A percentile compares a stretch with the other conserved stretches of the same genome.
phyloP scores from a whole-genome alignment of 768 basidiomycete genomes.

The Leccinum broughii region DNA sequence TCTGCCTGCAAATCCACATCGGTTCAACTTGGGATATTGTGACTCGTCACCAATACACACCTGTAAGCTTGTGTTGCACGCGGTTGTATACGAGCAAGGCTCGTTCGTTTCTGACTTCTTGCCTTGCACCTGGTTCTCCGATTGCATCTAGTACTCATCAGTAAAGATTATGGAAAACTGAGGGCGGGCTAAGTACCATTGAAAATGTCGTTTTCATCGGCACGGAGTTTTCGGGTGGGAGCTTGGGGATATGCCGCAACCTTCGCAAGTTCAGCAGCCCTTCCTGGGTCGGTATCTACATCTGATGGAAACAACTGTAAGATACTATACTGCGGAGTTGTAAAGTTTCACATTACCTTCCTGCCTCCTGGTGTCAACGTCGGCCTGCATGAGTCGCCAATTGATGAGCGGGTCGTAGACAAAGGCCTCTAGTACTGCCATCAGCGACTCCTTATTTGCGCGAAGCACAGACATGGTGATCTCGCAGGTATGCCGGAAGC shows the following conservation, averaged over 20 bases:
- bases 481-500: conserved; percentile 93
- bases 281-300: conserved; percentile 50
- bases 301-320: conserved; percentile 27
- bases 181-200: conserved; percentile 55
- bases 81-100: conserved; percentile 92
- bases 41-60: conserved; percentile 35
- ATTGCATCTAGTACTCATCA: conserved; percentile 36
- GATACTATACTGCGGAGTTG: conserved; percentile 4
- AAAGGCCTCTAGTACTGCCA: conserved; percentile 98
- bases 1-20: conserved; percentile 52
- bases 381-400: conserved; percentile 90
- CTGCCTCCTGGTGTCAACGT: conserved; percentile 67
- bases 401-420: conserved; percentile 98
- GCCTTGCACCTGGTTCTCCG: conserved; percentile 58
- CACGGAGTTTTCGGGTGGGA: conserved; percentile 77
- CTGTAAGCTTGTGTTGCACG: conserved; percentile 93
- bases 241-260: conserved; percentile 76
- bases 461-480: conserved; percentile 97
- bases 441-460: conserved; percentile 97
- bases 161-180: conserved; percentile 1
- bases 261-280: conserved; percentile 61
- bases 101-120: conserved; percentile 88
- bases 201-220: conserved; percentile 93
- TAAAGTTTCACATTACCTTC: conserved; percentile 50
- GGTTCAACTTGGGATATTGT: not conserved